A percentile compares a stretch with the other conserved stretches of the same genome.
Conservation (phyloP, 345 rosid species). For the Mallotus nudiflorus region DNA sequence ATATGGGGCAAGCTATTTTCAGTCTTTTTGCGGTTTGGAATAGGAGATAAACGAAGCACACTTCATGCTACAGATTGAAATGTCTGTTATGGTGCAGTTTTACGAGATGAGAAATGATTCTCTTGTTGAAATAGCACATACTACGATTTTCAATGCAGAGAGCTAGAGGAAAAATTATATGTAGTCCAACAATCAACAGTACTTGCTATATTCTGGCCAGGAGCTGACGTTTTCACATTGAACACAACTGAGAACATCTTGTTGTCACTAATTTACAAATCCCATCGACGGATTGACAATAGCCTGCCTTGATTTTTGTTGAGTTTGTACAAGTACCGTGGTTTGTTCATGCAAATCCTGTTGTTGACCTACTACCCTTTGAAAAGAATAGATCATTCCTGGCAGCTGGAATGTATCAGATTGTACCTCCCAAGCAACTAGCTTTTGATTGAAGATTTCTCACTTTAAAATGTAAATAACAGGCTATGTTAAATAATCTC, state of each 20-base stretch:
- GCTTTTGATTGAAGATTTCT: background rate
- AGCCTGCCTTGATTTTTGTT: conserved; percentile 21
- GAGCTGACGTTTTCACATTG: conserved; percentile 19
- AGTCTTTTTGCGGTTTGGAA: background rate
- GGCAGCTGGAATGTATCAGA: background rate
- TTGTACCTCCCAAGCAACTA: background rate
- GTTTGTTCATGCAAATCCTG: conserved; percentile 7
- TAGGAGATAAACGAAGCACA: conserved; percentile 27
- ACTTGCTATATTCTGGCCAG: conserved; percentile 17
- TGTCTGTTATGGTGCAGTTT: background rate
- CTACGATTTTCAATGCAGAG: conserved; percentile 14
- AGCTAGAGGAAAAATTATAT: conserved; percentile 4
- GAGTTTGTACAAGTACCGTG: conserved; percentile 17
- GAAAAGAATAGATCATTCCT: background rate
- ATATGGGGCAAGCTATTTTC: conserved; percentile 14
- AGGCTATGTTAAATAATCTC: background rate
- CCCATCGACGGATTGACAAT: conserved; percentile 1
- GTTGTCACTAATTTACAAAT: conserved; percentile 13
- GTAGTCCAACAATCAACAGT: conserved; percentile 15
- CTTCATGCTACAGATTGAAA: background rate
- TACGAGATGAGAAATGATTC: conserved; percentile 5
- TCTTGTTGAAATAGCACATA: conserved; percentile 1
- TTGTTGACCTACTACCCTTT: background rate
- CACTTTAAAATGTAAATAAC: background rate
- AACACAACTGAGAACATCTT: background rate